Evolutionary conservation across 2,329 filamentous ascomycete genomes (phyloP).

Genomic region (Colletotrichum australisinense): DNA sequence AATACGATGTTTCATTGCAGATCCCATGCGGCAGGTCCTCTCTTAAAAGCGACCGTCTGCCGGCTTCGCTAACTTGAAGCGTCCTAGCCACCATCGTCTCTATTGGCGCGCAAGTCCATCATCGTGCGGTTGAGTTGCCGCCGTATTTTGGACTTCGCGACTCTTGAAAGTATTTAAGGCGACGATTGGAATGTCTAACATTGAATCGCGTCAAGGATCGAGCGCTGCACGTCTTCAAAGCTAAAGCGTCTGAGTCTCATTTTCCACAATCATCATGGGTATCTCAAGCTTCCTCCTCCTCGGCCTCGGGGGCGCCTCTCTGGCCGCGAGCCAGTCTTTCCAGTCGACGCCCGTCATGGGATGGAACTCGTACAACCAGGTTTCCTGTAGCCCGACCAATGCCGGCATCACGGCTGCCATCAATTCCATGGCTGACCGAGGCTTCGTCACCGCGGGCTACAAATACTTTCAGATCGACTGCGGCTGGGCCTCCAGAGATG

Average conservation of each 20-base stretch:
- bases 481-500: not conserved
- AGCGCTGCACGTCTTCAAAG: not conserved
- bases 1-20: constrained; percentile 6
- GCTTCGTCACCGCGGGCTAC: not conserved
- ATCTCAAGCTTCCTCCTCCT: not conserved
- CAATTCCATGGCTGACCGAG: not conserved
- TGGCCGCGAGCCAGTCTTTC: not conserved
- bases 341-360: not conserved
- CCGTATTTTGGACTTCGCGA: not conserved
- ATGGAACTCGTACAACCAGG: not conserved
- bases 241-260: not conserved
- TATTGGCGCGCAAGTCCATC: constrained; percentile 1
- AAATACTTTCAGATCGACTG: not conserved
- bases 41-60: not conserved
- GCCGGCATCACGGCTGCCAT: not conserved
- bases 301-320: not conserved
- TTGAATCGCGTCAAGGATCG: not conserved
- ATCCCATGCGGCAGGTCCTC: not conserved
- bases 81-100: not conserved
- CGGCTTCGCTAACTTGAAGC: not conserved
- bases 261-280: not conserved
- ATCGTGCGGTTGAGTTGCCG: not conserved
- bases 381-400: not conserved
- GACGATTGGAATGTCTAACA: not conserved
- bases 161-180: not conserved